A percentile compares a stretch with the other conserved stretches of the same genome.
phyloP scores from a whole-genome alignment of 2,329 filamentous ascomycete genomes.

The Fusarium albosuccineum region DNA sequence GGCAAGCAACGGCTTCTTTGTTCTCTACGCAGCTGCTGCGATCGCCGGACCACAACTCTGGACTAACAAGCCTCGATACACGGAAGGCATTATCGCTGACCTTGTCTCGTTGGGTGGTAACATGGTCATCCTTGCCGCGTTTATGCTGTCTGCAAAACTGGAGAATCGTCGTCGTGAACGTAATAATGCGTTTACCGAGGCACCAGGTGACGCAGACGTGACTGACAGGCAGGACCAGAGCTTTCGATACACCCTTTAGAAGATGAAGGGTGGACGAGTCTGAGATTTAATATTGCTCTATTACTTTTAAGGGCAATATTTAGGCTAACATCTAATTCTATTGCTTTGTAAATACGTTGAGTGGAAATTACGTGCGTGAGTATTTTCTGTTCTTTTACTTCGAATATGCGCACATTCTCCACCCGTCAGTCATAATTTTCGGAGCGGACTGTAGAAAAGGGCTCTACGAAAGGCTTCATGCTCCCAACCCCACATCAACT shows the following conservation, averaged over 20 bases:
- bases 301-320: too few relatives aligned
- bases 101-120: neutral
- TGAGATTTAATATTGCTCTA: too few relatives aligned
- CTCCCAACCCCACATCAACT: too few relatives aligned
- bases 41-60: slow-evolving; percentile 11
- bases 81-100: slow-evolving; percentile 13
- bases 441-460: too few relatives aligned
- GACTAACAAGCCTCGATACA: slow-evolving; percentile 17
- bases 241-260: slow-evolving; percentile 7
- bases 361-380: too few relatives aligned
- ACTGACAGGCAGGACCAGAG: slow-evolving; percentile 6
- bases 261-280: too few relatives aligned
- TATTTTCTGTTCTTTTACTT: too few relatives aligned
- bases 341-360: too few relatives aligned
- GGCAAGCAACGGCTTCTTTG: slow-evolving; percentile 14
- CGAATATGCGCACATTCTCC: too few relatives aligned
- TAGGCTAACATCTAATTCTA: too few relatives aligned
- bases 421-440: too few relatives aligned
- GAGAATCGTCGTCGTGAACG: neutral
- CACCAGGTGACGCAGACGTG: slow-evolving; percentile 7
- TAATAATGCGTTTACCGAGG: neutral
- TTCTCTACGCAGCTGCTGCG: slow-evolving; percentile 3
- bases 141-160: neutral
- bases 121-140: neutral
- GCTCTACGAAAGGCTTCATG: too few relatives aligned